Base-by-base conservation (phyloP, 2,329 filamentous ascomycete species). In the Xylariomycetidae sp. region DNA sequence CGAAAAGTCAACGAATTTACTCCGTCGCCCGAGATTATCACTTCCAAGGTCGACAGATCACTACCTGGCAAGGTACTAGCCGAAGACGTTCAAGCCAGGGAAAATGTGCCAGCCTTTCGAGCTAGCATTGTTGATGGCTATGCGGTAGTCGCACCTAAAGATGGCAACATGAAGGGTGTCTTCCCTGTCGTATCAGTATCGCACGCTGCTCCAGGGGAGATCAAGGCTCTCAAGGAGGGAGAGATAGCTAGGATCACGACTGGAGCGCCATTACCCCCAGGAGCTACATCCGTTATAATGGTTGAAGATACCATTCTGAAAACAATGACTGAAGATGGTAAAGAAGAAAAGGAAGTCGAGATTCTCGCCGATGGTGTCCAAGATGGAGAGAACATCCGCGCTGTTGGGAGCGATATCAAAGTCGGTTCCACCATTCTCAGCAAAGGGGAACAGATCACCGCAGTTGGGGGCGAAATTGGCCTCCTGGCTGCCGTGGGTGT, bases 91-190 rank as follows among this genome's bases (percentile, higher is more conserved):
- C 75, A 69, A 25, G 88, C 92, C 0, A 64, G 64, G 4, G 90
- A 96, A 56, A 78, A 83, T 6, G 92, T 98, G 0, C 92, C 92
- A 1, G 92, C 90, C 0, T 98, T 94, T 62, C 73, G 88, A 38
- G 92, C 92, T 13, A 97, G 90, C 54, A 97, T 96, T 25, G 92
- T 98, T 1, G 92, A 98, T 58, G 92, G 92, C 1, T 98, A 98
- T 54, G 92, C 92, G 3, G 76, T 94, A 1, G 79, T 89, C 23
- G 82, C 78, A 5, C 72, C 74, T 33, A 63, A 65, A 18, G 68
- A 77, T 25, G 77, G 73, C 1, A 77, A 73, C 30, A 74, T 86
- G 30, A 86, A 83, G 49, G 89, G 90, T 0, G 64, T 82, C 1
- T 97, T 92, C 53, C 88, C 90, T 1, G 90, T 98, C 11, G 80